Evolutionary conservation across 495 filamentous ascomycete genomes (phyloP).

Genomic region (Neurospora tetrasperma): DNA sequence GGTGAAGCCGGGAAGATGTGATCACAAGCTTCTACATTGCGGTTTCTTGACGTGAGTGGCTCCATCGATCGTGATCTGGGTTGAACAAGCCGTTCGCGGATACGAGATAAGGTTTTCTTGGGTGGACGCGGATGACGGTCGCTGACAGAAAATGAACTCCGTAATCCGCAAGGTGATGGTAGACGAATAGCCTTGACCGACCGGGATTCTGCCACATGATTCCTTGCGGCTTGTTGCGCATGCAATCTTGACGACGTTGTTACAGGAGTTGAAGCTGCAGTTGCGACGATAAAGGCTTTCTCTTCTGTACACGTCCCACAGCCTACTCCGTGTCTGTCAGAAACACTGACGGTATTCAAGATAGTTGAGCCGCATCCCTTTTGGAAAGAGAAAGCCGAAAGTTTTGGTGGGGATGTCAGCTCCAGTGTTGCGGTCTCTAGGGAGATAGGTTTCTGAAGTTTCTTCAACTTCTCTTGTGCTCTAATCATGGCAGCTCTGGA

Average conservation of each 20-base stretch:
- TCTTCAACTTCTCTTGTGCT: not conserved
- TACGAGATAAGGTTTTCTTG: slow-evolving; percentile 16
- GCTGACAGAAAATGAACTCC: slow-evolving; percentile 9
- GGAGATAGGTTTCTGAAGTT: not conserved
- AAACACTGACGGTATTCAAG: not conserved
- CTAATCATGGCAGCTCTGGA: slow-evolving; percentile 18
- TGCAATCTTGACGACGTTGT: not conserved
- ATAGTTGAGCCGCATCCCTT: not conserved
- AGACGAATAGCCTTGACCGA: not conserved
- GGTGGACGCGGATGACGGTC: slow-evolving; percentile 8
- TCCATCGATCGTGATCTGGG: slow-evolving; percentile 4
- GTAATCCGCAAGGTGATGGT: slow-evolving; percentile 1
- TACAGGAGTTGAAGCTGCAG: not conserved
- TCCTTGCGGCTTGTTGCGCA: not conserved
- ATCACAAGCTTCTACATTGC: not conserved
- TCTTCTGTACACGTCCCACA: not conserved
- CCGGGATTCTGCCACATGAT: not conserved
- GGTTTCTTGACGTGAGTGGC: not conserved
- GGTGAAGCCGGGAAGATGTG: not conserved
- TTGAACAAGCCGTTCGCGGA: slow-evolving; percentile 12
- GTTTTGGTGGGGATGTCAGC: not conserved
- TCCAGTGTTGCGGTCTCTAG: not conserved
- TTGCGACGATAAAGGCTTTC: not conserved
- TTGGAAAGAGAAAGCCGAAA: not conserved
- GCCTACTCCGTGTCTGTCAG: not conserved